A percentile compares a stretch with the other conserved stretches of the same genome.
Evolutionary conservation across 2,329 filamentous ascomycete genomes (phyloP).

Genomic region (Zopfia rhizophila): DNA sequence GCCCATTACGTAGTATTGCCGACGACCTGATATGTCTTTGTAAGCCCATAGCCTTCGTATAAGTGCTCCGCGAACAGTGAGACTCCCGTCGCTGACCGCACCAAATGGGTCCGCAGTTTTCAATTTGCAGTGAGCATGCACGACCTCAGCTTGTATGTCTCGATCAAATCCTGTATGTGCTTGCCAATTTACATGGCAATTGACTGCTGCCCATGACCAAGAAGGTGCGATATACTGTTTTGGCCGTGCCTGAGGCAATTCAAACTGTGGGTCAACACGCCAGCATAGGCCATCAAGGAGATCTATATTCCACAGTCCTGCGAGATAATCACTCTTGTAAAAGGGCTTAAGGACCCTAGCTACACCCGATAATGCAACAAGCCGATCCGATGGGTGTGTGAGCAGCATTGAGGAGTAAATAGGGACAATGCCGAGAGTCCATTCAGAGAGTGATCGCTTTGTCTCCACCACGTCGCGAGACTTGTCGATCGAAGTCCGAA

Average conservation of each 20-base stretch:
- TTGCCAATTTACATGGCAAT: conserved; percentile 16
- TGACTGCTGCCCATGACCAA: conserved; percentile 30
- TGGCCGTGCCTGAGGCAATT: neutral
- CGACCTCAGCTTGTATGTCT: conserved; percentile 1
- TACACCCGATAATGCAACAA: conserved; percentile 29
- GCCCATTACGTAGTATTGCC: too few species aligned
- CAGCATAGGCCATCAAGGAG: conserved; percentile 30
- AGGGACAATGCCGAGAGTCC: too few species aligned
- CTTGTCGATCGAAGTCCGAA: too few species aligned
- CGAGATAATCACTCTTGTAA: conserved; percentile 23
- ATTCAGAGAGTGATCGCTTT: too few species aligned
- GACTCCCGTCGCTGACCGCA: too few species aligned
- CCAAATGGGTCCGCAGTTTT: conserved; percentile 24
- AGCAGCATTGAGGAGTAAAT: conserved; percentile 26
- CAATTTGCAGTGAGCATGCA: conserved; percentile 3
- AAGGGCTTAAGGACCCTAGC: too few species aligned
- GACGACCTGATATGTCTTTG: too few species aligned
- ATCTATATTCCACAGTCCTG: conserved; percentile 28
- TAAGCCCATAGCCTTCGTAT: too few species aligned
- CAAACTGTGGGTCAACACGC: conserved; percentile 23
- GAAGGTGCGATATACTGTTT: conserved; percentile 20
- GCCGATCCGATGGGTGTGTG: conserved; percentile 22
- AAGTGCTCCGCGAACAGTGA: too few species aligned
- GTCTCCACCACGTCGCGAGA: too few species aligned
- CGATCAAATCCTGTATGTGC: too few species aligned